Conservation (phyloP, 495 filamentous ascomycete genomes). For the Aspergillus nidulans region DNA sequence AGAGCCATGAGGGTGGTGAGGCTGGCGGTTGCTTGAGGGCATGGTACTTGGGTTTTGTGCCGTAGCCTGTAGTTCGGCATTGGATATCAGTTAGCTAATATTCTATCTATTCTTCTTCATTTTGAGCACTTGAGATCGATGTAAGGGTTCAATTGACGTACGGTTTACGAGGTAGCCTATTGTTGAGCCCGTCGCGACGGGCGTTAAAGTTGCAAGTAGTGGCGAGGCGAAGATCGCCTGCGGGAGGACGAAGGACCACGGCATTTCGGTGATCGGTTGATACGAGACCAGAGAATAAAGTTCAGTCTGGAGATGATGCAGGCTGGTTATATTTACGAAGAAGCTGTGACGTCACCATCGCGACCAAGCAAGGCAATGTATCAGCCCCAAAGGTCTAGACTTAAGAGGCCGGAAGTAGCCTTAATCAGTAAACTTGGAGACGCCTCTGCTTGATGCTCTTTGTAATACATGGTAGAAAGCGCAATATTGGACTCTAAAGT, state of each 20-base stretch:
- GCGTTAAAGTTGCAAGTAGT: conserved; percentile 29
- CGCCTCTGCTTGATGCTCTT: too few relatives aligned
- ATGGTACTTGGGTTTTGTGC: conserved; percentile 59
- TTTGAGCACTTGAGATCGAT: neutral
- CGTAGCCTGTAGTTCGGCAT: conserved; percentile 35
- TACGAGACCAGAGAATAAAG: too few relatives aligned
- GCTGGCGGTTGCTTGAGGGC: conserved; percentile 74
- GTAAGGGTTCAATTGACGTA: conserved; percentile 11
- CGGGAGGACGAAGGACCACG: conserved; percentile 35
- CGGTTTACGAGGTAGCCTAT: conserved; percentile 33
- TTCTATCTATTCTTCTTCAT: conserved; percentile 1
- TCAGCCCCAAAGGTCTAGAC: too few relatives aligned
- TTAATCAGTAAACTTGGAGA: too few relatives aligned
- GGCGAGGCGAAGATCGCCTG: conserved; percentile 33
- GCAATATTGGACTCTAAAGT: too few relatives aligned
- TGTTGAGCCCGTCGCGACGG: conserved; percentile 27
- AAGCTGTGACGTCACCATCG: too few relatives aligned
- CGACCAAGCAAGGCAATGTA: too few relatives aligned
- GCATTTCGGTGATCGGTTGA: too few relatives aligned
- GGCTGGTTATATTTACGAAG: too few relatives aligned
- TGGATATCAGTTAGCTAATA: neutral
- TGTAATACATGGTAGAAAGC: too few relatives aligned
- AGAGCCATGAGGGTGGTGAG: conserved; percentile 72
- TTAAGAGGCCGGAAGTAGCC: too few relatives aligned
- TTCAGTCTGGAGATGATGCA: too few relatives aligned